phyloP scores from a whole-genome alignment of 352 stramenopile species.

The Globisporangium iwayamae region DNA sequence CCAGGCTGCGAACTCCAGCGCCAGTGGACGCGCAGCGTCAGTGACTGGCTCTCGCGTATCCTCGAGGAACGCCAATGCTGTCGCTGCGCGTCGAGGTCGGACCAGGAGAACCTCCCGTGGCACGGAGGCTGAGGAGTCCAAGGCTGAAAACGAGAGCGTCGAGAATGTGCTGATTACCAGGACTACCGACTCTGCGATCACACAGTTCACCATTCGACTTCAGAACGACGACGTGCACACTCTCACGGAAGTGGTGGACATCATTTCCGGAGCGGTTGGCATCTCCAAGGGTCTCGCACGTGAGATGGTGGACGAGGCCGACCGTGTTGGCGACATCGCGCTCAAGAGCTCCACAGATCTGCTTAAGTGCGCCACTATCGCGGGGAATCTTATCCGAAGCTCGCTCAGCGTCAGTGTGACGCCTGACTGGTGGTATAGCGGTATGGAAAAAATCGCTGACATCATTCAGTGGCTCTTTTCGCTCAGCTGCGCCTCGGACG shows the following conservation, averaged over 20 bases:
- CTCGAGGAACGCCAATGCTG: constrained; percentile 14
- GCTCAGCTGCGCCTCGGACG: constrained; percentile 69
- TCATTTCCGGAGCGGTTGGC: constrained; percentile 49
- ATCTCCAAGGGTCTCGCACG: constrained; percentile 52
- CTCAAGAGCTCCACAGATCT: constrained; percentile 35
- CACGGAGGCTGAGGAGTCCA: constrained; percentile 19
- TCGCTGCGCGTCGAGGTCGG: constrained; percentile 14
- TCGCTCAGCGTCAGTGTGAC: constrained; percentile 73
- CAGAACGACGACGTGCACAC: constrained; percentile 86
- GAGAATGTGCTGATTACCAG: not conserved
- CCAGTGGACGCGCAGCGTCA: not conserved
- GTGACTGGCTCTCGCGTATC: not conserved
- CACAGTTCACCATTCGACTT: constrained; percentile 58
- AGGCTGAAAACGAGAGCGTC: constrained; percentile 14
- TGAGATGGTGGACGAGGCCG: constrained; percentile 48
- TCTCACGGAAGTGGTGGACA: constrained; percentile 68
- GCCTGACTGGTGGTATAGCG: constrained; percentile 62
- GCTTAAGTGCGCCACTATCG: constrained; percentile 42
- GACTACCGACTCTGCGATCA: constrained; percentile 9
- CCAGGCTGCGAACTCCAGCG: not conserved
- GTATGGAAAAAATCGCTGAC: constrained; percentile 46
- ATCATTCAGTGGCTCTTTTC: constrained; percentile 74
- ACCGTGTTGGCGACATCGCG: constrained; percentile 52
- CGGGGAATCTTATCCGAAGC: constrained; percentile 48
- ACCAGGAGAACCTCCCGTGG: constrained; percentile 13